A percentile compares a stretch with the other conserved stretches of the same genome.
phyloP scores from a whole-genome alignment of 2,329 filamentous ascomycete species.

The Didymellaceae sp. region DNA sequence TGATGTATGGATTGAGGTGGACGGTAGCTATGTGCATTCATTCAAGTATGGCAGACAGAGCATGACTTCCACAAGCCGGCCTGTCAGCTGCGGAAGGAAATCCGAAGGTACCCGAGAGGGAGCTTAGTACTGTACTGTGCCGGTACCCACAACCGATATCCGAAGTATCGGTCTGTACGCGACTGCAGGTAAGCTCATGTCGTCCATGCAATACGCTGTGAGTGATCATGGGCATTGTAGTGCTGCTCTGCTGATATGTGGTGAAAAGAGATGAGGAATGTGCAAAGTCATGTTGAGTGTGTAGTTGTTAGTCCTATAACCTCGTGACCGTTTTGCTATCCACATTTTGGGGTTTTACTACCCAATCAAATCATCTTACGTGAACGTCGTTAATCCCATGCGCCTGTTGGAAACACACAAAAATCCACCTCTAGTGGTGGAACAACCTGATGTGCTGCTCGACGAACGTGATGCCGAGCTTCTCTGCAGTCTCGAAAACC shows the following conservation, averaged over 20 bases:
- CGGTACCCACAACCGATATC: slow-evolving; percentile 2
- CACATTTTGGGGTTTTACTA: slow-evolving; percentile 12
- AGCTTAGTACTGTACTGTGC: no score
- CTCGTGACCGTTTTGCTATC: slow-evolving; percentile 10
- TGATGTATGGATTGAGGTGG: neutral
- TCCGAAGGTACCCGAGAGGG: slow-evolving; percentile 7
- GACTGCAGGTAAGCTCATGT: neutral
- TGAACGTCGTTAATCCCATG: slow-evolving; percentile 18
- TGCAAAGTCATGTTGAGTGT: slow-evolving; percentile 14
- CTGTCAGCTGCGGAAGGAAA: neutral
- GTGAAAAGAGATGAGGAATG: neutral
- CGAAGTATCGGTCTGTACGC: neutral
- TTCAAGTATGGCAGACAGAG: neutral
- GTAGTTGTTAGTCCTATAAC: slow-evolving; percentile 7
- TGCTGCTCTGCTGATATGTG: neutral
- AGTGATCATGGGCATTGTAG: neutral
- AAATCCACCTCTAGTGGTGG: slow-evolving; percentile 72
- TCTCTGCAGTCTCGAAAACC: slow-evolving; percentile 88
- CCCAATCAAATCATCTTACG: slow-evolving; percentile 14
- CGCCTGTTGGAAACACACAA: slow-evolving; percentile 13
- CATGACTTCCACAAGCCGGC: neutral
- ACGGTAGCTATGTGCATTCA: neutral
- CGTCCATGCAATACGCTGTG: neutral
- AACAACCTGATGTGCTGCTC: slow-evolving; percentile 94
- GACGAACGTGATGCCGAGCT: slow-evolving; percentile 90